Percentiles rank a stretch among this genome's conserved stretches.
These are phyloP conservation scores for Termitomyces sp. DNA, from an alignment of 768 basidiomycete species.

Conservation along the genomic window DNA sequence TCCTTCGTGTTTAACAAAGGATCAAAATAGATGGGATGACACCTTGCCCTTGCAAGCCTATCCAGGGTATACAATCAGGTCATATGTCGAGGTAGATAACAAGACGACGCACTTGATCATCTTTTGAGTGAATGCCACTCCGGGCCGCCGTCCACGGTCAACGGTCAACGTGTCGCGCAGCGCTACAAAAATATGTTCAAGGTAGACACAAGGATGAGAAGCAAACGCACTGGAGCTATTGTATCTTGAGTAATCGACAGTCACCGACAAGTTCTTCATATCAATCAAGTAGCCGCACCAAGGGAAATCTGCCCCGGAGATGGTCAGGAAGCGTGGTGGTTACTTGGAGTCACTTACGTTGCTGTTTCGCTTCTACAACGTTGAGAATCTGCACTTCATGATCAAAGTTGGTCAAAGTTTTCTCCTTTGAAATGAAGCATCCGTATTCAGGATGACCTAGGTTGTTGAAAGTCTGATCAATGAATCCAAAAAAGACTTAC, in stretches of 20 bases:
- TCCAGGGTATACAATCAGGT: neutral
- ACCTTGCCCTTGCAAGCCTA: slow-evolving; percentile 70
- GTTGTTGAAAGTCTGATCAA: neutral
- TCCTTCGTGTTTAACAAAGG: slow-evolving; percentile 57
- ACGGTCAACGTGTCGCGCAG: slow-evolving; percentile 70
- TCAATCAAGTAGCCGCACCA: slow-evolving; percentile 92
- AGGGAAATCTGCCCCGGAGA: slow-evolving; percentile 61
- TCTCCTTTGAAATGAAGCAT: slow-evolving; percentile 83
- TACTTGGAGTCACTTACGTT: slow-evolving; percentile 26
- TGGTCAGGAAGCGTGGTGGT: neutral
- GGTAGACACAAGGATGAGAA: neutral
- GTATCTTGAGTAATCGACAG: slow-evolving; percentile 76
- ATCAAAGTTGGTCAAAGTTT: slow-evolving; percentile 88
- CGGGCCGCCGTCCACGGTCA: slow-evolving; percentile 59
- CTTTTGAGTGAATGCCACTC: slow-evolving; percentile 61
- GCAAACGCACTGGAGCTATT: slow-evolving; percentile 47
- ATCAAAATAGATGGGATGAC: slow-evolving; percentile 82
- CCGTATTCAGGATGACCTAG: slow-evolving; percentile 92
- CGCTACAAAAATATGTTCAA: slow-evolving; percentile 22
- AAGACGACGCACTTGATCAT: slow-evolving; percentile 62
- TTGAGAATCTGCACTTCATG: slow-evolving; percentile 50
- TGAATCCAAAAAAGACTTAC: slow-evolving; percentile 26
- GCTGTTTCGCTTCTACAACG: slow-evolving; percentile 43
- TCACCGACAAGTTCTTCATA: slow-evolving; percentile 71
- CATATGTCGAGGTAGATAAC: neutral